phyloP scores from a whole-genome alignment of 2,329 filamentous ascomycete genomes.

The Trichoderma asperellum region DNA sequence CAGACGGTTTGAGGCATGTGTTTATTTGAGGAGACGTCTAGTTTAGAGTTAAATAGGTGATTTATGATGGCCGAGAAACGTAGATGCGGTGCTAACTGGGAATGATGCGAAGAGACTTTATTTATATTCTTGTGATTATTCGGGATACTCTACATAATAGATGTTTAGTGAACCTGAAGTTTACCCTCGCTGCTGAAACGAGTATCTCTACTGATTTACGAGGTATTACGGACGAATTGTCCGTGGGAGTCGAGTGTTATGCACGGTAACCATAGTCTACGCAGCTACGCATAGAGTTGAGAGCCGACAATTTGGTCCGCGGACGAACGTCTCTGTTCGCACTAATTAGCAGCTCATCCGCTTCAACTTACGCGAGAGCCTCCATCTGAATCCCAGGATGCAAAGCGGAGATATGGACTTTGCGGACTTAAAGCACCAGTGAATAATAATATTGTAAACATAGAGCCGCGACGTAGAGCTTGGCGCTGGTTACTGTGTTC shows the following conservation, averaged over 20 bases:
- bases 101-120: background rate
- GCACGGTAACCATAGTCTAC: background rate
- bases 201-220: too few species aligned
- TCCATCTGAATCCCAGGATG: too few species aligned
- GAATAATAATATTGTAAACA: background rate
- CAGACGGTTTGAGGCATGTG: conserved; percentile 38
- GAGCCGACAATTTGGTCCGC: background rate
- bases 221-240: conserved; percentile 1
- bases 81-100: background rate
- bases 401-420: background rate
- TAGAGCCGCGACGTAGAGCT: background rate
- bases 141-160: too few species aligned
- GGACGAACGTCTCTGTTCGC: conserved; percentile 8
- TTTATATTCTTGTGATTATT: background rate
- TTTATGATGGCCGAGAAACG: too few species aligned
- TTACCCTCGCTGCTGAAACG: background rate
- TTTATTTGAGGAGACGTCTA: background rate
- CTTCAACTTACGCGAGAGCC: too few species aligned
- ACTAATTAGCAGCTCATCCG: too few species aligned
- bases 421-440: background rate
- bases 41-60: background rate
- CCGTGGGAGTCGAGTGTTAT: background rate
- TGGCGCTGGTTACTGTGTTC: background rate
- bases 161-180: too few species aligned
- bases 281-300: background rate